A percentile compares a stretch with the other conserved stretches of the same genome.
phyloP scores from a whole-genome alignment of 208 protist genomes.

The Wallacemonas sp. region DNA sequence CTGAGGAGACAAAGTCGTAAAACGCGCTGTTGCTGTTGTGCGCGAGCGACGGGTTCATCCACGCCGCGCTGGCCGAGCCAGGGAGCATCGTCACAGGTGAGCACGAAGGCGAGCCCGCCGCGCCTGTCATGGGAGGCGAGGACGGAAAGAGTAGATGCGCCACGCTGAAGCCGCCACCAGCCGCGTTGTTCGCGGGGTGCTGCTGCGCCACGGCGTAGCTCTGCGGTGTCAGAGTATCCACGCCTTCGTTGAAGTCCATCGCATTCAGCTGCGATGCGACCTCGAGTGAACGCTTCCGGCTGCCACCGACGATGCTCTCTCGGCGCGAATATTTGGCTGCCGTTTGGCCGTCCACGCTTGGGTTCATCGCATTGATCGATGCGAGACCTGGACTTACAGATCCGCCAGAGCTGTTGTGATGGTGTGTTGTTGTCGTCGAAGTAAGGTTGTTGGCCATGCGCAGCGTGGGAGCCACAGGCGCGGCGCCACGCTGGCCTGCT shows the following conservation, averaged over 20 bases:
- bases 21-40: slow-evolving; percentile 4
- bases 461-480: too few relatives aligned
- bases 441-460: too few relatives aligned
- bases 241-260: slow-evolving; percentile 59
- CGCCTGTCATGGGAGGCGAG: neutral
- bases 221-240: slow-evolving; percentile 2
- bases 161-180: slow-evolving; percentile 12
- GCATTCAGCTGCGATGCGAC: slow-evolving; percentile 74
- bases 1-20: slow-evolving; percentile 12
- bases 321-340: slow-evolving; percentile 33
- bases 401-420: too few relatives aligned
- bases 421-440: neutral
- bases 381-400: too few relatives aligned
- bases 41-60: too few relatives aligned
- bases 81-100: neutral
- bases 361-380: neutral
- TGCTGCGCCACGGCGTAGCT: slow-evolving; percentile 12
- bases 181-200: neutral
- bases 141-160: slow-evolving; percentile 16
- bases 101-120: slow-evolving; percentile 1
- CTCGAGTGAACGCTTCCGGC: slow-evolving; percentile 58
- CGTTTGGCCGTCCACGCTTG: slow-evolving; percentile 1
- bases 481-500: too few relatives aligned
- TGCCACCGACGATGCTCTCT: slow-evolving; percentile 20
- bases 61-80: too few relatives aligned